Base-by-base conservation (phyloP, 108 stramenopile genomes). In the Seminavis robusta region DNA sequence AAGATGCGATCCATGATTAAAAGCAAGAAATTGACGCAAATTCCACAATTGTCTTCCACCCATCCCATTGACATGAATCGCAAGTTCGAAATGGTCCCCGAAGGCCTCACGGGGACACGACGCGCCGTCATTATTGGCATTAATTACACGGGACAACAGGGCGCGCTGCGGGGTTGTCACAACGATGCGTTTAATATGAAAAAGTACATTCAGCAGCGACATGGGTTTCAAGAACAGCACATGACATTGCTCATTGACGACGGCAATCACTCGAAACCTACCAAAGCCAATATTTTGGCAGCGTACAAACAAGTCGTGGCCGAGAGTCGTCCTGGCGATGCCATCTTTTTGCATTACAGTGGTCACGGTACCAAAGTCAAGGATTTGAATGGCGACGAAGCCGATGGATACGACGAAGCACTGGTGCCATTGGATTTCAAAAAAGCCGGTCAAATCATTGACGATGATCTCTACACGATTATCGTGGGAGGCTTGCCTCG, bases 161-260 rank as follows among this genome's bases (percentile, higher is more conserved):
- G 85, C 13, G 81, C 84, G 56, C 65, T 94, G 29, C 44, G 37
- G 33, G 92, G 92, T n/a, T 91, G 92, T 63, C 88, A 89, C 77
- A 90, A 89, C 49, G 94, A 95, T 59, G 89, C 83, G n/a, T n/a
- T n/a, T n/a, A n/a, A n/a, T n/a, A n/a, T n/a, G n/a, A 51, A 72
- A 55, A 56, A 84, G 26, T 96, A 94, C 73, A 79, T 94, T 48
- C 80, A 67, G 74, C 63, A 82, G 21, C 84, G 84, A 9, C 84
- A 88, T 42, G 89, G 91, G 0, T 94, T 92, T 65, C 48, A 83
- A 17, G 84, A 83, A 47, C 68, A 79, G 4, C 69, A 88, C 46
- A 86, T 95, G 39, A 57, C 57, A 1, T 50, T 97, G 24, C 57
- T 90, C 10, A 79, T 85, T 79, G 88, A 90, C 46, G 84, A 90